A percentile compares a stretch with the other conserved stretches of the same genome.
phyloP scores from a whole-genome alignment of 2,329 filamentous ascomycete species.

The Clonostachys solani region DNA sequence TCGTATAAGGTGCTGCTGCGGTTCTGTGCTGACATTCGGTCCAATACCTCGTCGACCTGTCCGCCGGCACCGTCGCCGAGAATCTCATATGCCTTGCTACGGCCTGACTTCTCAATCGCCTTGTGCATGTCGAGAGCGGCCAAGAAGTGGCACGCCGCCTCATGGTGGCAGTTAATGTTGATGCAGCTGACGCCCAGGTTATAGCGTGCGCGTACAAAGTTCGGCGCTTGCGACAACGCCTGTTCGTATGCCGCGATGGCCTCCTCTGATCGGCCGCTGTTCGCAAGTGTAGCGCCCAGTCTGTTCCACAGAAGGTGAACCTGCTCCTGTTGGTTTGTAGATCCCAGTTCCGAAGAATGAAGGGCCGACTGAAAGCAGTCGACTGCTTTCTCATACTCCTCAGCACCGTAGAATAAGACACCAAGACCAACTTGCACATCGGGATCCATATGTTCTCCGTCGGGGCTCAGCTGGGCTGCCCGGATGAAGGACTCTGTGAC shows the following conservation, averaged over 20 bases:
- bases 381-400: slow-evolving; percentile 97
- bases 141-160: slow-evolving; percentile 89
- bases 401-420: slow-evolving; percentile 94
- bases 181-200: slow-evolving; percentile 96
- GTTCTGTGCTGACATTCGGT: slow-evolving; percentile 90
- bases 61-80: slow-evolving; percentile 49
- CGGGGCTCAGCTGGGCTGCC: slow-evolving; percentile 86
- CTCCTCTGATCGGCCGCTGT: slow-evolving; percentile 89
- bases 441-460: slow-evolving; percentile 94
- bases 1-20: slow-evolving; percentile 96
- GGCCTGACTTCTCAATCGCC: slow-evolving; percentile 79
- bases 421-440: slow-evolving; percentile 97
- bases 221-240: slow-evolving; percentile 82
- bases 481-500: slow-evolving; percentile 88
- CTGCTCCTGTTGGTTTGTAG: slow-evolving; percentile 79
- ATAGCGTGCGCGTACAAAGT: slow-evolving; percentile 95
- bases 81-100: slow-evolving; percentile 79
- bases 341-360: slow-evolving; percentile 77
- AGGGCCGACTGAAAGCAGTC: slow-evolving; percentile 96
- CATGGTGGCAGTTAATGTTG: slow-evolving; percentile 91
- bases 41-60: slow-evolving; percentile 65
- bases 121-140: slow-evolving; percentile 95
- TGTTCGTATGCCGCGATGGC: slow-evolving; percentile 96
- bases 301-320: slow-evolving; percentile 96
- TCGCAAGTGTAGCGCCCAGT: slow-evolving; percentile 91